A percentile compares a stretch with the other conserved stretches of the same genome.
phyloP scores from a whole-genome alignment of 495 filamentous ascomycete genomes.

The Penicillium ucsense region DNA sequence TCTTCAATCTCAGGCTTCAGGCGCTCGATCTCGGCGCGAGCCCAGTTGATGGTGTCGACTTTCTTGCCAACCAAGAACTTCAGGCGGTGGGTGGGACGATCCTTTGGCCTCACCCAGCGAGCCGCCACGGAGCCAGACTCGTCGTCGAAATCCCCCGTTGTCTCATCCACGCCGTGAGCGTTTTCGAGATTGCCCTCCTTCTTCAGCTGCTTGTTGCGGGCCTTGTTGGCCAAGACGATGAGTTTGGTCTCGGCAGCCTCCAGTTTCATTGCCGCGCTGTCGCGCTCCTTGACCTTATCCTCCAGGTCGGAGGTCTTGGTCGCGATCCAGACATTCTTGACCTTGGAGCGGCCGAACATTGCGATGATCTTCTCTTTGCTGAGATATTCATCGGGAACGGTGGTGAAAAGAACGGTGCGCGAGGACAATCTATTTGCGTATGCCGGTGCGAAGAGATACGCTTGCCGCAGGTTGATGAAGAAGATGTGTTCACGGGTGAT shows the following conservation, averaged over 20 bases:
- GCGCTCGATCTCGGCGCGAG: slow-evolving; percentile 67
- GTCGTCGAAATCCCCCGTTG: slow-evolving; percentile 43
- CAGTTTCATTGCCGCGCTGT: slow-evolving; percentile 73
- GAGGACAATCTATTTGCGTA: slow-evolving; percentile 88
- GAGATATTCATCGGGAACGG: slow-evolving; percentile 68
- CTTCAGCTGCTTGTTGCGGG: slow-evolving; percentile 65
- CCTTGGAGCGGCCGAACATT: slow-evolving; percentile 63
- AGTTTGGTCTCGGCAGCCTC: slow-evolving; percentile 86
- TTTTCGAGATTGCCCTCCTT: slow-evolving; percentile 48
- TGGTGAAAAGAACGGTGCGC: slow-evolving; percentile 84
- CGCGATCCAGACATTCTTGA: slow-evolving; percentile 80
- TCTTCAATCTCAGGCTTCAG: slow-evolving; percentile 72
- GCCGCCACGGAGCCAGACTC: slow-evolving; percentile 71
- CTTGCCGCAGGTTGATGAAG: slow-evolving; percentile 93
- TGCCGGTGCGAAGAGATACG: slow-evolving; percentile 78
- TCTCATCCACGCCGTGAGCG: slow-evolving; percentile 22
- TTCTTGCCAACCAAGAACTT: slow-evolving; percentile 80
- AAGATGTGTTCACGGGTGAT: slow-evolving; percentile 87
- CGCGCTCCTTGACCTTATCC: slow-evolving; percentile 74
- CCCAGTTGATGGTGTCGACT: slow-evolving; percentile 80
- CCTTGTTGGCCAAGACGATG: slow-evolving; percentile 70
- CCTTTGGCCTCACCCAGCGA: slow-evolving; percentile 66
- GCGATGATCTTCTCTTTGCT: slow-evolving; percentile 61
- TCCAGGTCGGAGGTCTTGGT: slow-evolving; percentile 74
- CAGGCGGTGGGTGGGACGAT: slow-evolving; percentile 77